Percentiles rank a stretch among this genome's conserved stretches.
These are phyloP conservation scores for Wallacemonas sp. DNA, from an alignment of 208 protist genomes.

Conservation along the genomic window DNA sequence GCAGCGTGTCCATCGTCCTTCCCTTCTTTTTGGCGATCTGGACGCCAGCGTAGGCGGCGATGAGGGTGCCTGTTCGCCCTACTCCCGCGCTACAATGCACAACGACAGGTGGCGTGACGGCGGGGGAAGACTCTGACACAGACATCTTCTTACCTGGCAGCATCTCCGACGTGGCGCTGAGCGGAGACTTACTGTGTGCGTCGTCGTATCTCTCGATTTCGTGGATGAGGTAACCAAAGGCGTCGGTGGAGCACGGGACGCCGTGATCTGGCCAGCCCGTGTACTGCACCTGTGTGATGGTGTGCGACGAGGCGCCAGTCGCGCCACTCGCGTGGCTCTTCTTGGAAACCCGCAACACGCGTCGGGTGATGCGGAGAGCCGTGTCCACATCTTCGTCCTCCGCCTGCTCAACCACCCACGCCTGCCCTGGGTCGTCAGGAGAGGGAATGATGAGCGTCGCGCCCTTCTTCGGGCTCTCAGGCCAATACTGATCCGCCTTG, in stretches of 20 bases:
- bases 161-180: background rate
- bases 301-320: slow-evolving; percentile 22
- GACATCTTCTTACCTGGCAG: background rate
- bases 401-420: slow-evolving; percentile 2
- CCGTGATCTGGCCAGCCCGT: slow-evolving; percentile 83
- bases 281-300: slow-evolving; percentile 76
- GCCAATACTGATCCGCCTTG: slow-evolving; percentile 88
- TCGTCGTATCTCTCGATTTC: slow-evolving; percentile 28
- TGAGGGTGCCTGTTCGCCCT: slow-evolving; percentile 82
- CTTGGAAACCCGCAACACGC: slow-evolving; percentile 25
- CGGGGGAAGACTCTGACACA: background rate
- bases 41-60: slow-evolving; percentile 67
- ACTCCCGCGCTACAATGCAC: slow-evolving; percentile 90
- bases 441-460: slow-evolving; percentile 4
- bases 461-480: slow-evolving; percentile 9
- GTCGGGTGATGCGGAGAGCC: slow-evolving; percentile 23
- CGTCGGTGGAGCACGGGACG: slow-evolving; percentile 58
- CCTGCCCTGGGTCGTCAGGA: background rate
- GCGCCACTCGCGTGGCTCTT: background rate
- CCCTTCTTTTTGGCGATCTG: slow-evolving; percentile 28
- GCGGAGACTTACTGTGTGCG: background rate
- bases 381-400: slow-evolving; percentile 15
- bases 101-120: slow-evolving; percentile 33
- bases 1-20: slow-evolving; percentile 39
- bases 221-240: slow-evolving; percentile 60